Percentiles rank a stretch among this genome's conserved stretches.
These are phyloP conservation scores for Trypanosoma avium DNA, from an alignment of 208 protist genomes.

Conservation along the genomic window DNA sequence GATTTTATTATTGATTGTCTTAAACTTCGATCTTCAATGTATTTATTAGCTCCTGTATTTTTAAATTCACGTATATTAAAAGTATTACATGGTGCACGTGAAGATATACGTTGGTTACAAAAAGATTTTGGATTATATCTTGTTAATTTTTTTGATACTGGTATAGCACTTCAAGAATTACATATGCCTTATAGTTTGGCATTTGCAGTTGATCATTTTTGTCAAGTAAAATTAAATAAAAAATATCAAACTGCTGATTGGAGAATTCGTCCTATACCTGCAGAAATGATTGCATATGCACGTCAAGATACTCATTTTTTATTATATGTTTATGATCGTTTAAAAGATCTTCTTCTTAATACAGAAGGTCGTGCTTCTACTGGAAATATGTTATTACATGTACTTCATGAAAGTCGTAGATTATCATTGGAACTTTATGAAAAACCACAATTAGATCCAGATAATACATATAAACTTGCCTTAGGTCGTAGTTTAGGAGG, in stretches of 20 bases:
- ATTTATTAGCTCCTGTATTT: conserved; percentile 88
- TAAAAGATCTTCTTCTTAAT: conserved; percentile 78
- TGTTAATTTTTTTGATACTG: conserved; percentile 98
- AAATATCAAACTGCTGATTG: conserved; percentile 98
- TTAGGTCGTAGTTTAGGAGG: conserved; percentile 76
- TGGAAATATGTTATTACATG: conserved; percentile 86
- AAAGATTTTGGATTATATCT: conserved; percentile 98
- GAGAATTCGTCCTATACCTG: conserved; percentile 96
- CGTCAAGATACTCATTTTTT: conserved; percentile 98
- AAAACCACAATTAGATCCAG: conserved; percentile 85
- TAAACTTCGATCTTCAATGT: conserved; percentile 88
- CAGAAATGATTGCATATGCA: conserved; percentile 97
- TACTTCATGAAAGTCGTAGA: conserved; percentile 75
- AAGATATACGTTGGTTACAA: conserved; percentile 98
- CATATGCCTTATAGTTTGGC: conserved; percentile 91
- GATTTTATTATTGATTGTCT: conserved; percentile 98
- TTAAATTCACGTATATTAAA: conserved; percentile 94
- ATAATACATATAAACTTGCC: conserved; percentile 64
- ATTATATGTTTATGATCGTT: conserved; percentile 95
- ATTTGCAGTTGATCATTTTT: conserved; percentile 95
- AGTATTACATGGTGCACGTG: conserved; percentile 96
- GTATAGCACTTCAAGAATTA: conserved; percentile 94
- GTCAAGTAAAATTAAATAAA: conserved; percentile 95
- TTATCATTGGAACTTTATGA: conserved; percentile 92
- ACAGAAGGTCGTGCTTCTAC: conserved; percentile 71